Percentiles rank a stretch among this genome's conserved stretches.
These are phyloP conservation scores for Suillus ampliporus DNA, from an alignment of 768 basidiomycete genomes.

Conservation along the genomic window DNA sequence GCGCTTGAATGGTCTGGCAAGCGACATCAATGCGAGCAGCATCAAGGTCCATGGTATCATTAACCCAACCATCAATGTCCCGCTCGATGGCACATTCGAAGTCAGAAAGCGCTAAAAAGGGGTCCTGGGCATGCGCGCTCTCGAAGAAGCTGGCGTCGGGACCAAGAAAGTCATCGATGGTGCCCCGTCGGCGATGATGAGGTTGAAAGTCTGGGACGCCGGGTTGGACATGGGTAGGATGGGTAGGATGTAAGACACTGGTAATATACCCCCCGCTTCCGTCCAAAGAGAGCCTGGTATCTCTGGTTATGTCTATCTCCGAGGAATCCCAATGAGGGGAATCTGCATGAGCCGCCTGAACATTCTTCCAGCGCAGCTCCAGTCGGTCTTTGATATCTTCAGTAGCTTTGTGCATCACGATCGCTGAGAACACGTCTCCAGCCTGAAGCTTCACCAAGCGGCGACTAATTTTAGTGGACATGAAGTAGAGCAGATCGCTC, in stretches of 20 bases:
- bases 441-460: conserved; percentile 32
- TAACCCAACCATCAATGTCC: conserved; percentile 41
- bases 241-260: conserved; percentile 15
- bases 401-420: conserved; percentile 39
- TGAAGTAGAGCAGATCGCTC: conserved; percentile 35
- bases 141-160: conserved; percentile 21
- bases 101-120: conserved; percentile 38
- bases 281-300: conserved; percentile 40
- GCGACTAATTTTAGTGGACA: conserved; percentile 34
- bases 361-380: conserved; percentile 40
- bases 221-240: conserved; percentile 16
- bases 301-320: conserved; percentile 32
- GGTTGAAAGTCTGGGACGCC: not conserved
- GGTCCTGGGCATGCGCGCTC: conserved; percentile 13
- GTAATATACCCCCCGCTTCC: conserved; percentile 35
- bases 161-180: conserved; percentile 24
- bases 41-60: conserved; percentile 13
- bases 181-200: conserved; percentile 15
- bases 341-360: conserved; percentile 29
- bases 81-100: conserved; percentile 41
- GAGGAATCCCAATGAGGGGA: conserved; percentile 32
- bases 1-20: conserved; percentile 33
- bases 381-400: conserved; percentile 26
- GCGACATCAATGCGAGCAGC: conserved; percentile 25
- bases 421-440: conserved; percentile 24